phyloP scores from a whole-genome alignment of 108 stramenopile species.

The Aurantiochytrium sp. region DNA sequence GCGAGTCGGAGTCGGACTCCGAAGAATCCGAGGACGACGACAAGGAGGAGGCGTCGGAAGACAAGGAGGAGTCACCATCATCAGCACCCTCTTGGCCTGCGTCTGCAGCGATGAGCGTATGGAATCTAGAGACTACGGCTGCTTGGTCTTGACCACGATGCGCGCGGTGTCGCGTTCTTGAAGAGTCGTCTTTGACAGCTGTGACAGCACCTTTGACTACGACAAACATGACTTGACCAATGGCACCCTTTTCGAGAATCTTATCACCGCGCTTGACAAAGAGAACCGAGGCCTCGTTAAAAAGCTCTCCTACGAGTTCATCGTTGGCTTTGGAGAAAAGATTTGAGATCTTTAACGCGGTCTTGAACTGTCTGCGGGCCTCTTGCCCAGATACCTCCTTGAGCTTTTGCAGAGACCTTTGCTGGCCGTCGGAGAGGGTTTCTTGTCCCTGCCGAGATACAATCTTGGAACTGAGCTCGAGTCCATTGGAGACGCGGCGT shows the following conservation, averaged over 20 bases:
- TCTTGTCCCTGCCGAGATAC: background rate
- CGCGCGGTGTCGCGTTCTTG: background rate
- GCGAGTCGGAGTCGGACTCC: too few relatives aligned
- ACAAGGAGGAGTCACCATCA: too few relatives aligned
- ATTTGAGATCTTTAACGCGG: background rate
- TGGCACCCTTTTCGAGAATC: background rate
- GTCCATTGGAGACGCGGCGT: background rate
- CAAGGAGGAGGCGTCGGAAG: too few relatives aligned
- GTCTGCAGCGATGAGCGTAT: too few relatives aligned
- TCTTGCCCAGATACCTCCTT: background rate
- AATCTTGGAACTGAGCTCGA: background rate
- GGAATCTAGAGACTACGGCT: too few relatives aligned
- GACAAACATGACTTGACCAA: conserved; percentile 3
- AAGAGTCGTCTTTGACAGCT: background rate
- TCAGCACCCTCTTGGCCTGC: too few relatives aligned
- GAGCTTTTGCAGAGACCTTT: background rate
- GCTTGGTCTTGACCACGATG: background rate
- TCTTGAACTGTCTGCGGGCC: background rate
- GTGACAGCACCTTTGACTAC: background rate
- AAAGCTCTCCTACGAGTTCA: background rate
- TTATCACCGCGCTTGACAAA: background rate
- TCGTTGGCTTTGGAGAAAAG: background rate
- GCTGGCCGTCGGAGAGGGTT: background rate
- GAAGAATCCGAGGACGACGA: too few relatives aligned
- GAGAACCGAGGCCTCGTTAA: background rate